Conservation (phyloP, 345 rosid species). For the Atalantia buxifolia region DNA sequence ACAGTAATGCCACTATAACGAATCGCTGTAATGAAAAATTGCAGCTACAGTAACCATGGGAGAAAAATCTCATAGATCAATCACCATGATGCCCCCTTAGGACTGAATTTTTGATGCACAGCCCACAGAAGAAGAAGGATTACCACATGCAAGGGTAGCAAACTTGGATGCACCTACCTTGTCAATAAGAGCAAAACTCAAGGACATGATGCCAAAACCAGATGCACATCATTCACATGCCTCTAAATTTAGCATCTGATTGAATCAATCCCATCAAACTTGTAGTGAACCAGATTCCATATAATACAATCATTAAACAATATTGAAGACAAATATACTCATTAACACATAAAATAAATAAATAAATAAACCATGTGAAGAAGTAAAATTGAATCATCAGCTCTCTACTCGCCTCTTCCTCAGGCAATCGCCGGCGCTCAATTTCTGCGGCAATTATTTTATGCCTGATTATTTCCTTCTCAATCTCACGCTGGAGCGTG, state of each 20-base stretch:
- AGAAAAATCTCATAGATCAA: neutral
- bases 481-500: constrained; percentile 27
- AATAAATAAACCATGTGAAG: neutral
- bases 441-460: constrained; percentile 16
- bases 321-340: neutral
- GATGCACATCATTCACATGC: neutral
- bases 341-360: neutral
- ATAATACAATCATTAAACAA: neutral
- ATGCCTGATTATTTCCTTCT: constrained; percentile 38
- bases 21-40: neutral
- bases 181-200: neutral
- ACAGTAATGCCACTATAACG: neutral
- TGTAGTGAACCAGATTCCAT: neutral
- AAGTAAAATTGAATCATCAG: constrained; percentile 16
- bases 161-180: neutral
- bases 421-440: constrained; percentile 26
- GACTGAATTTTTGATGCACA: neutral
- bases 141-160: no score
- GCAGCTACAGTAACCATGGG: neutral
- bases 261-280: neutral
- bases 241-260: neutral
- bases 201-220: neutral
- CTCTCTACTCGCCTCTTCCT: constrained; percentile 45
- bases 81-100: neutral
- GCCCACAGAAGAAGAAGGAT: neutral